Conservation (phyloP, 208 protist species). For the Trypanosoma melophagium region DNA sequence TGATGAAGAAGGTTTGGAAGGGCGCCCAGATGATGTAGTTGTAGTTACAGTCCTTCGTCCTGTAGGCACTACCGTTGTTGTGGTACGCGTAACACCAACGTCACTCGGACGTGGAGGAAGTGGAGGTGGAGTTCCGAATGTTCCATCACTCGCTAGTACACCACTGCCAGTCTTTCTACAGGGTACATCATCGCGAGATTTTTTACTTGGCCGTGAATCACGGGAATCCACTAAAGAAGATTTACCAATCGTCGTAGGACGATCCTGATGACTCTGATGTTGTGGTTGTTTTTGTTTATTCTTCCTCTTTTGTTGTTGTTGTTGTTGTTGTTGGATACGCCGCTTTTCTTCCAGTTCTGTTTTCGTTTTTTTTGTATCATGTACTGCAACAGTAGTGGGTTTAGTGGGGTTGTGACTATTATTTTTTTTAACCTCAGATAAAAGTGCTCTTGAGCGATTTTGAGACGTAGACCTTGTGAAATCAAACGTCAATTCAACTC, state of each 20-base stretch:
- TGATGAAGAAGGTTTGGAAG: not conserved
- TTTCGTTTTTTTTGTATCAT: not conserved
- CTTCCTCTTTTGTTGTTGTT: not conserved
- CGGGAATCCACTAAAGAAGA: not conserved
- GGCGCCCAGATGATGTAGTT: not conserved
- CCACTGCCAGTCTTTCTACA: not conserved
- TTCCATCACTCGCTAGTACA: not conserved
- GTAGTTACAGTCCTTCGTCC: not conserved
- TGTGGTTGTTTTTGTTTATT: not conserved
- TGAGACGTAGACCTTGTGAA: not conserved
- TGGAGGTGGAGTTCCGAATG: constrained; percentile 8
- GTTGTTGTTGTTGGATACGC: not conserved
- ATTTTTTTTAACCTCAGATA: not conserved
- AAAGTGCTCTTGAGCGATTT: not conserved
- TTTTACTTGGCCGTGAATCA: constrained; percentile 1
- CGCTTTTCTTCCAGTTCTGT: not conserved
- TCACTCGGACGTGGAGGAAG: not conserved
- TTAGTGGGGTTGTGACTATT: no score
- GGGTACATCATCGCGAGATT: not conserved
- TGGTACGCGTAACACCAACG: not conserved
- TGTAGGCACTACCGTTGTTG: not conserved
- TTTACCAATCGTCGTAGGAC: not conserved
- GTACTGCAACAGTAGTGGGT: not conserved
- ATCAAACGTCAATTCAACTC: constrained; percentile 16
- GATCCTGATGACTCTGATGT: not conserved